These are phyloP conservation scores for Trichosporon ovoides DNA, from an alignment of 1,284 basidiomycete genomes.

Conservation along the genomic window DNA sequence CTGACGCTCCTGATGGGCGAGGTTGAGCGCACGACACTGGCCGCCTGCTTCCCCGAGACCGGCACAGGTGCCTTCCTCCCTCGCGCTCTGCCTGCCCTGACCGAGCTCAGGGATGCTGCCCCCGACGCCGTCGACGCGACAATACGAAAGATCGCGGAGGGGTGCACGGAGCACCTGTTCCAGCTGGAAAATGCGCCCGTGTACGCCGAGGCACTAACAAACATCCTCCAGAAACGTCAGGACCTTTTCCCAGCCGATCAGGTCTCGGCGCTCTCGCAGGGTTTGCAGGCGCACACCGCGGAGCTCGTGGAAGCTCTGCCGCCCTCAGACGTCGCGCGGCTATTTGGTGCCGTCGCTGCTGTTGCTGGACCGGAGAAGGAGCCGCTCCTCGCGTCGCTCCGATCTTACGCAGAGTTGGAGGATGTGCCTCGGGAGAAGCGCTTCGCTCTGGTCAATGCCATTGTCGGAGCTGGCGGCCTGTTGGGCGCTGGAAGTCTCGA, in stretches of 20 bases:
- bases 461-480: constrained; percentile 14
- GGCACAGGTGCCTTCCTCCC: constrained; percentile 15
- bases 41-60: constrained; percentile 16
- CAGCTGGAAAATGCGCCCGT: background rate
- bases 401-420: constrained; percentile 15
- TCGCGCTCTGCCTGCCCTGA: constrained; percentile 14
- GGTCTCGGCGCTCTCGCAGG: constrained; percentile 18
- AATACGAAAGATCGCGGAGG: constrained; percentile 19
- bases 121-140: constrained; percentile 9
- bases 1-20: constrained; percentile 64
- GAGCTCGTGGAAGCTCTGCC: constrained; percentile 19
- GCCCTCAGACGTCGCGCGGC: constrained; percentile 14
- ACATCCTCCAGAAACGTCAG: constrained; percentile 15
- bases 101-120: constrained; percentile 5
- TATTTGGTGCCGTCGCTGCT: constrained; percentile 17
- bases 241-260: constrained; percentile 18
- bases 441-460: constrained; percentile 20
- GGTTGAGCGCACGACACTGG: constrained; percentile 63
- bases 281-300: constrained; percentile 18
- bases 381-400: constrained; percentile 14
- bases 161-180: constrained; percentile 19
- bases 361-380: constrained; percentile 9
- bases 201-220: constrained; percentile 21
- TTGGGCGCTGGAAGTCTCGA: constrained; percentile 27
- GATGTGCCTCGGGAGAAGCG: constrained; percentile 17